These are phyloP conservation scores for Suillus tomentosus DNA, from an alignment of 768 basidiomycete genomes.

Conservation along the genomic window DNA sequence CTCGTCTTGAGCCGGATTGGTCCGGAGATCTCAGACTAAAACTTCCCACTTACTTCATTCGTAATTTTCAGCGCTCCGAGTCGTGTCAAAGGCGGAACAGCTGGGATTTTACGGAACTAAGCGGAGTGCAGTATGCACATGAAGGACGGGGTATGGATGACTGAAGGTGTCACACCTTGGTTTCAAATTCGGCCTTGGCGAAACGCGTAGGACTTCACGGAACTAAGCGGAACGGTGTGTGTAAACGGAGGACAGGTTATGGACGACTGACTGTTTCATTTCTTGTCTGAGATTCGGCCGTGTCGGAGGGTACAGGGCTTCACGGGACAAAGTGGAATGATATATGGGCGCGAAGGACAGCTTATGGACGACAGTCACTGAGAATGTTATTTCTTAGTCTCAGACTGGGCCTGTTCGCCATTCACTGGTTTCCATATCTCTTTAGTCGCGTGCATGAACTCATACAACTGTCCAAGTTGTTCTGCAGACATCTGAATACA, in stretches of 20 bases:
- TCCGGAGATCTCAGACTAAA: not conserved
- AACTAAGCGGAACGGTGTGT: not conserved
- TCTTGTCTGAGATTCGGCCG: not conserved
- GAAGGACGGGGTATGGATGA: not conserved
- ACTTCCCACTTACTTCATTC: not conserved
- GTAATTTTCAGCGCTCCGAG: not conserved
- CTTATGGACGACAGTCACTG: not conserved
- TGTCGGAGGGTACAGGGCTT: not conserved
- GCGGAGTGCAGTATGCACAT: not conserved
- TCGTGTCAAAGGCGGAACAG: not conserved
- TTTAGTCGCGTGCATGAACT: conserved; percentile 90
- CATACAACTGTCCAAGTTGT: conserved; percentile 92
- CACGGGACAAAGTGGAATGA: not conserved
- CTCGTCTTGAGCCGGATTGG: not conserved
- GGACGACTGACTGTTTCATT: not conserved
- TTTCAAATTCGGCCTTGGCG: not conserved
- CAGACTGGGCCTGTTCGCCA: conserved; percentile 16
- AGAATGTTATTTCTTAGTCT: not conserved
- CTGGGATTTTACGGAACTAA: not conserved
- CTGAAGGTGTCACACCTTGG: not conserved
- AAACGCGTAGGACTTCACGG: not conserved
- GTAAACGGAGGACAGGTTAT: not conserved
- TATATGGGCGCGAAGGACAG: not conserved
- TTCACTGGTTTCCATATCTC: conserved; percentile 76
- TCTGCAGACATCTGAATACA: conserved; percentile 76